Percentiles rank a stretch among this genome's conserved stretches.
Conservation (phyloP, 495 filamentous ascomycete genomes). For the Aeminium ludgeri region DNA sequence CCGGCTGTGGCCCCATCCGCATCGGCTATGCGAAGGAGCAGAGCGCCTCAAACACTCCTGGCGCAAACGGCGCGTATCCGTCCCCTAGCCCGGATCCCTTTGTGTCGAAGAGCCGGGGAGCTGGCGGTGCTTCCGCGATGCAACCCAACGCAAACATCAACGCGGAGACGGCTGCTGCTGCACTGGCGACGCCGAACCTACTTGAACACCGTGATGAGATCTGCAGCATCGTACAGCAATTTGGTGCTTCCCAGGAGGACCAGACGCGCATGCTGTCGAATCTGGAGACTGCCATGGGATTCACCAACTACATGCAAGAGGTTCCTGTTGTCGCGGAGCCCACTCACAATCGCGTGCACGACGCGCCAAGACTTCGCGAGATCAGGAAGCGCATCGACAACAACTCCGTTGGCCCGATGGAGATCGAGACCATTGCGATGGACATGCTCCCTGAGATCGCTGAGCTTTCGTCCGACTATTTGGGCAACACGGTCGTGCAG, state of each 20-base stretch:
- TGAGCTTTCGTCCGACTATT: slow-evolving; percentile 83
- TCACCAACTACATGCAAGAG: slow-evolving; percentile 55
- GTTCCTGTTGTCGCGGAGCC: slow-evolving; percentile 82
- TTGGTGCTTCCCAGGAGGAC: slow-evolving; percentile 77
- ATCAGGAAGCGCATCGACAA: slow-evolving; percentile 97
- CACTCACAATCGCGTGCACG: slow-evolving; percentile 76
- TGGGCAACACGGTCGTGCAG: slow-evolving; percentile 98
- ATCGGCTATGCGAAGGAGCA: slow-evolving; percentile 97
- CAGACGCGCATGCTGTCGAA: slow-evolving; percentile 50
- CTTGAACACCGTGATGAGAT: slow-evolving; percentile 67
- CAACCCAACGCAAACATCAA: slow-evolving; percentile 25
- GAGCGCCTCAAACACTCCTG: slow-evolving; percentile 69
- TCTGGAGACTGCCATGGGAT: slow-evolving; percentile 61
- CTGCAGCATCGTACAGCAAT: slow-evolving; percentile 67
- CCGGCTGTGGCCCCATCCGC: slow-evolving; percentile 80
- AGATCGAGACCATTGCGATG: slow-evolving; percentile 81
- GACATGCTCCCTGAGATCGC: slow-evolving; percentile 94
- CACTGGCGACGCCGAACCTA: slow-evolving; percentile 43
- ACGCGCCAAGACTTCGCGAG: slow-evolving; percentile 87
- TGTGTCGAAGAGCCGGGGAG: slow-evolving; percentile 24
- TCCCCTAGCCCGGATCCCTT: slow-evolving; percentile 88
- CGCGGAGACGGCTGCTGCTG: slow-evolving; percentile 28
- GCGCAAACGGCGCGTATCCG: slow-evolving; percentile 65
- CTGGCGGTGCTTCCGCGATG: slow-evolving; percentile 22
- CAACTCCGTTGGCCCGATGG: slow-evolving; percentile 61